Evolutionary conservation across 768 basidiomycete species (phyloP), one percentile per base, ranked within the genome.

Genomic region (Calocera cornea): DNA sequence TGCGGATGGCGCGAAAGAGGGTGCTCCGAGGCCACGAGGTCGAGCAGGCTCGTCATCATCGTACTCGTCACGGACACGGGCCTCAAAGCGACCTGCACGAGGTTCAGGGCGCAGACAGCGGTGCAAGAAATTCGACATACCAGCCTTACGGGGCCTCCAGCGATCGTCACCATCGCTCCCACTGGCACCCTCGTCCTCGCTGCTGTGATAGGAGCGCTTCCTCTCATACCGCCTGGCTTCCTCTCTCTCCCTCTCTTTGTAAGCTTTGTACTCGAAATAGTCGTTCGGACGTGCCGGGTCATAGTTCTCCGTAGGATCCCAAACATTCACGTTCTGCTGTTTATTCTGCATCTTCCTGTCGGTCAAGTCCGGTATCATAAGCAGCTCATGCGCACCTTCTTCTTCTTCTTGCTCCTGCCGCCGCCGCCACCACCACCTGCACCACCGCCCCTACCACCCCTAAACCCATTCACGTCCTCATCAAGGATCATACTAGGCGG

Each of bases 401-500:
- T 89, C 24, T 82, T 78, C 67, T 80, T 83, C 74, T 79, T 82
- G 10, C 77, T 80, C 65, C 84, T 84, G 3, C 83, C 83, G 17
- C 81, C 83, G 3, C 83, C 83, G 17, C 81, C 83, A 0, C 81
- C 83, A 16, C 77, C 80, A 69, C 82, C 83, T 19, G 80, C 83
- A 0, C 81, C 83, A 17, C 77, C 80, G 69, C 82, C 80, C 1
- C 29, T 50, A 12, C 60, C 54, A 16, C 66, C 66, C 83, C 71
- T 70, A 76, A 88, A 94, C 0, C 91, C 91, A 67, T 93, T 93
- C 70, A 93, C 80, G 69, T 93, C 90, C 68, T 93, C 92, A 69
- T 93, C 91, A 11, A 94, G 83, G 24, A 92, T 81, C 90, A 94
- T 92, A 0, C 89, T 89, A 1, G 92, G 92, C 17, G 92, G 91